Evolutionary conservation across 306 rosid species (phyloP), one percentile per base, ranked within the genome.

Genomic region (Castanopsis chinensis): DNA sequence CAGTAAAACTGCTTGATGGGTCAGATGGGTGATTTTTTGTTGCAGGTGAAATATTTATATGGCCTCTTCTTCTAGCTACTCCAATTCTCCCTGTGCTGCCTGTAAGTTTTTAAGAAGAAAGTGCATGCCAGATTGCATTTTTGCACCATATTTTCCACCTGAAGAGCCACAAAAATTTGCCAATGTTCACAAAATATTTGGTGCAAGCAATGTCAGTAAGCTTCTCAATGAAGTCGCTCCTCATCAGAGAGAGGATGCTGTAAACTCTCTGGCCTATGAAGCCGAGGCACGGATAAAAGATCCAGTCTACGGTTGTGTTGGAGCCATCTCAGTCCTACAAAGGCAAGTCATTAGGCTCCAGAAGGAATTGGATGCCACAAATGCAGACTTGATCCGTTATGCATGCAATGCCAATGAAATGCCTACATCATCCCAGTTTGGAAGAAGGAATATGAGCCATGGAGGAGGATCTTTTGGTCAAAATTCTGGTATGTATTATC

Each of bases 301-400:
- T 71, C 98, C 98, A 0, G 97, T 94, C 5, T 94, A 94, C 71
- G 98, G 98, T 27, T 94, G 98, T 69, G 97, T 92, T 25, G 98
- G 96, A 3, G 91, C 91, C 49, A 90, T 94, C 73, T 92, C 98
- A 5, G 90, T 88, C 58, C 97, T 94, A 45, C 98, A 94, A 76
- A 73, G 91, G 53, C 96, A 94, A 69, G 89, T 94, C 33, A 69
- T 92, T 52, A 84, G 88, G 75, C 96, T 94, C 28, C 98, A 94
- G 33, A 94, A 92, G 87, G 97, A 94, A 68, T 89, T 94, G 37
- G 98, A 94, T 69, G 92, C 91, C 1, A 90, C 96, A 2, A 89
- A 94, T 25, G 96, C 97, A 0, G 89, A 94, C 63, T 80, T 94
- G 73, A 80, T 94, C 43, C 85, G 96, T 6, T 87, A 83, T 25